Percentiles rank a stretch among this genome's conserved stretches.
Conservation (phyloP, 2,329 filamentous ascomycete genomes). For the Xylariaceae sp. region DNA sequence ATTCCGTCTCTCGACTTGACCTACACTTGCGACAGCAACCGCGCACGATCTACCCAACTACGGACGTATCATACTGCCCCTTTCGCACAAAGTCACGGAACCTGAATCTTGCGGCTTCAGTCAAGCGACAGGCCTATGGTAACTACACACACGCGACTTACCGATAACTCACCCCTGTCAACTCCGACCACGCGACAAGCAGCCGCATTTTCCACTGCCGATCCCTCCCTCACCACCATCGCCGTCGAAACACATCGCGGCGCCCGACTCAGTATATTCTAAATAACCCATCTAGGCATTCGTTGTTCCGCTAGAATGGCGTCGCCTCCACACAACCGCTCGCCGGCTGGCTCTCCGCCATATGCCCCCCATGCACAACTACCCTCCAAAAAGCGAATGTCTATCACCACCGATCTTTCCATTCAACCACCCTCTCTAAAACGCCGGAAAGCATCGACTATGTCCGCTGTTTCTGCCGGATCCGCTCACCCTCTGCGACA, state of each 20-base stretch:
- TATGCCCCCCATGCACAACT: conserved; percentile 48
- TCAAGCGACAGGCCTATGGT: no score
- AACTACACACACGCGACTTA: no score
- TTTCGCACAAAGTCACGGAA: no score
- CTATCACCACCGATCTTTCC: conserved; percentile 50
- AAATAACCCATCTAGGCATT: not conserved
- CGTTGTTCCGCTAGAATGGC: conserved; percentile 40
- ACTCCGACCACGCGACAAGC: no score
- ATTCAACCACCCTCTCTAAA: conserved; percentile 51
- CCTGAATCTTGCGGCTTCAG: no score
- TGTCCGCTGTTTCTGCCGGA: conserved; percentile 49
- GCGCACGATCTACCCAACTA: no score
- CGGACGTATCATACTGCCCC: no score
- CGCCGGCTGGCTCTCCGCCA: conserved; percentile 53
- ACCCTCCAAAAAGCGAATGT: conserved; percentile 60
- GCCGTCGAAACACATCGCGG: not conserved
- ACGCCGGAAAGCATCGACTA: conserved; percentile 66
- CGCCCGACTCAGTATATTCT: not conserved
- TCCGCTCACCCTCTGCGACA: conserved; percentile 69
- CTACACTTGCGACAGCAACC: no score
- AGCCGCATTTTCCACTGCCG: no score
- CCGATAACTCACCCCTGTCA: no score
- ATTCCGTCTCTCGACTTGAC: no score
- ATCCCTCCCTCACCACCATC: not conserved
- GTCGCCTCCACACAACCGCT: conserved; percentile 51